Percentiles rank a stretch among this genome's conserved stretches.
Conservation (phyloP, 176 grass and related monocot species). For the Tillandsia leiboldiana region DNA sequence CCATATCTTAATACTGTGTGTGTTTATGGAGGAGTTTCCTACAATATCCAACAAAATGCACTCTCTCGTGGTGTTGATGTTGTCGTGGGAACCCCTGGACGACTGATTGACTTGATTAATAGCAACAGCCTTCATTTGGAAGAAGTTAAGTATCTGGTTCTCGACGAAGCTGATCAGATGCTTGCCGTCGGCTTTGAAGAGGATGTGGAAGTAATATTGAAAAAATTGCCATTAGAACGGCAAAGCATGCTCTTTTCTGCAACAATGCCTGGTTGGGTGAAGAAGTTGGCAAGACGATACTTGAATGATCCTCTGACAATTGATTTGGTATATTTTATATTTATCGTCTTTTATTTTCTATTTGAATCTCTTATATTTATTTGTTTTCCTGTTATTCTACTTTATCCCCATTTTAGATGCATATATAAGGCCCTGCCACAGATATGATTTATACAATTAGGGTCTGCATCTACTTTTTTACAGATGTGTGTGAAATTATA, state of each 20-base stretch:
- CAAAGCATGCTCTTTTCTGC: constrained; percentile 99
- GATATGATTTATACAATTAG: neutral
- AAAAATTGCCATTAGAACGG: constrained; percentile 50
- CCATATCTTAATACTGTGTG: constrained; percentile 75
- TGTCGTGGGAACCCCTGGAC: constrained; percentile 95
- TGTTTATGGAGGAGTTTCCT: constrained; percentile 93
- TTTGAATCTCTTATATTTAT: neutral
- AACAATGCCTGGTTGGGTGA: constrained; percentile 96
- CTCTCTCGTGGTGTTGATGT: constrained; percentile 91
- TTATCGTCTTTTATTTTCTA: neutral
- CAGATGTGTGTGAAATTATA: neutral
- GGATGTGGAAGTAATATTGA: constrained; percentile 96
- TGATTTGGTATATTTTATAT: constrained; percentile 56
- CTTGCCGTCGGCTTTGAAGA: constrained; percentile 98
- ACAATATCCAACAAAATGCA: constrained; percentile 71
- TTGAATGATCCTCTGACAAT: constrained; percentile 88
- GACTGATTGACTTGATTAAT: constrained; percentile 92
- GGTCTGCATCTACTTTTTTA: neutral
- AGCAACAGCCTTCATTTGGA: constrained; percentile 59
- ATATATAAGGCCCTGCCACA: neutral
- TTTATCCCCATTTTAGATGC: neutral
- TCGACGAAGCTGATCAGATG: constrained; percentile 99
- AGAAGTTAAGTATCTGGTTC: constrained; percentile 81
- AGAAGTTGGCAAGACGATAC: constrained; percentile 75
- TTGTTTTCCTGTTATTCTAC: neutral